Evolutionary conservation across 192 early-diverging fungal genomes (phyloP), one percentile per base, ranked within the genome.

Genomic region (Coemansia sp.): DNA sequence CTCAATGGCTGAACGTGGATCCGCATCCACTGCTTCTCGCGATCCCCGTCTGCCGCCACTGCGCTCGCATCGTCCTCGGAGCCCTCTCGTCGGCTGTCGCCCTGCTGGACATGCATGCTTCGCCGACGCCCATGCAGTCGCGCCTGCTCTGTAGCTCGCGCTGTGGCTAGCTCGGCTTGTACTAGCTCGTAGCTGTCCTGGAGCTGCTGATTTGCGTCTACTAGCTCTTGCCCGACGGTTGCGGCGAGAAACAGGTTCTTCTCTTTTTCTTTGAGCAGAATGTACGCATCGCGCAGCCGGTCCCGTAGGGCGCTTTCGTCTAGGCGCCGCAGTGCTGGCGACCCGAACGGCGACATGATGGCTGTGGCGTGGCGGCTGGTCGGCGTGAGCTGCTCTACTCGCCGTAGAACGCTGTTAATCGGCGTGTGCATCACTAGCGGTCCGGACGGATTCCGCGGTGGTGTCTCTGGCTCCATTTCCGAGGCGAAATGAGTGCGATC

Each of bases 241-340:
- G 79, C 79, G 0, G 79, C 79, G 20, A 76, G 46, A 65, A 82
- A 76, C 31, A 82, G 40, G 22, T 73, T 76, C 31, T 62, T 43
- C 29, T 82, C 79, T 43, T 82, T 82, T 38, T 82, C 79, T 40
- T 82, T 82, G 6, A 82, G 66, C 56, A 82, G 60, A 0, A 60
- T 53, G 59, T 82, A 82, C 19, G 79, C 79, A 22, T 82, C 79
- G 1, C 74, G 61, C 38, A 82, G 64, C 31, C 79, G 70, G 20
- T 69, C 74, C 7, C 79, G 39, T 42, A 82, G 54, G n/a, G 70
- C 67, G 10, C 11, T 22, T 46, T 76, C 70, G 61, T 64, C 70
- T 41, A 82, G 63, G 2, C 70, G 68, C 57, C 60, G 73, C 40
- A 82, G 45, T 24, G 79, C 79, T 4, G 79, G 79, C 6, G 79